phyloP scores from a whole-genome alignment of 1,139 yeast genomes.

The Yamadazyma aaseri region DNA sequence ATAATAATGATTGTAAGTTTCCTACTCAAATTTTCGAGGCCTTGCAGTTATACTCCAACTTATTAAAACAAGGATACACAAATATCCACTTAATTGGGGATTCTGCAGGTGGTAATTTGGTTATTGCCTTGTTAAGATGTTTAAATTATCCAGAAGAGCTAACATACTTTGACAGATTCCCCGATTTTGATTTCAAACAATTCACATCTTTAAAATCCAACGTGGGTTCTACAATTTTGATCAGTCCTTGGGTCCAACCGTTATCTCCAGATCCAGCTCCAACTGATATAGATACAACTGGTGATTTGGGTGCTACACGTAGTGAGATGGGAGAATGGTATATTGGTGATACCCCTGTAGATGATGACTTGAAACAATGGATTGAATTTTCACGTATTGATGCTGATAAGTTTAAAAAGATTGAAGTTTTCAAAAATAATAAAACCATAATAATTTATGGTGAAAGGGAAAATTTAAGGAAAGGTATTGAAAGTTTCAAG shows the following conservation, averaged over 20 bases:
- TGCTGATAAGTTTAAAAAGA: slow-evolving; percentile 19
- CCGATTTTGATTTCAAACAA: slow-evolving; percentile 10
- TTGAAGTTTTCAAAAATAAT: slow-evolving; percentile 23
- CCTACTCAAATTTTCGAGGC: slow-evolving; percentile 44
- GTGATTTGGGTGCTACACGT: slow-evolving; percentile 33
- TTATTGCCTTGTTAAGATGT: slow-evolving; percentile 31
- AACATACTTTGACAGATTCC: slow-evolving; percentile 18
- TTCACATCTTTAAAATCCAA: slow-evolving; percentile 18
- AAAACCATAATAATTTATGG: slow-evolving; percentile 35
- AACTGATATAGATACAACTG: slow-evolving; percentile 25
- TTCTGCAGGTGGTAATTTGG: slow-evolving; percentile 48
- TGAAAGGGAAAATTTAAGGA: slow-evolving; percentile 36
- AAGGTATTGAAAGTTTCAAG: slow-evolving; percentile 24
- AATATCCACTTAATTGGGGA: slow-evolving; percentile 43
- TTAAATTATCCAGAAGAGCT: slow-evolving; percentile 34
- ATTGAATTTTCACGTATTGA: slow-evolving; percentile 26
- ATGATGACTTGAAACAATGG: slow-evolving; percentile 15
- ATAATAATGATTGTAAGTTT: slow-evolving; percentile 22
- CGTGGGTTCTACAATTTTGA: slow-evolving; percentile 31
- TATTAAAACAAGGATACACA: slow-evolving; percentile 27
- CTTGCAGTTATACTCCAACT: slow-evolving; percentile 24
- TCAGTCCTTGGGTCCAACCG: slow-evolving; percentile 48
- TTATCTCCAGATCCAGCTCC: slow-evolving; percentile 13
- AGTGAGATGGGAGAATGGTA: slow-evolving; percentile 31
- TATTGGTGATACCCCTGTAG: slow-evolving; percentile 20